Evolutionary conservation across 208 protist genomes (phyloP).

Genomic region (Leishmania martiniquensis): DNA sequence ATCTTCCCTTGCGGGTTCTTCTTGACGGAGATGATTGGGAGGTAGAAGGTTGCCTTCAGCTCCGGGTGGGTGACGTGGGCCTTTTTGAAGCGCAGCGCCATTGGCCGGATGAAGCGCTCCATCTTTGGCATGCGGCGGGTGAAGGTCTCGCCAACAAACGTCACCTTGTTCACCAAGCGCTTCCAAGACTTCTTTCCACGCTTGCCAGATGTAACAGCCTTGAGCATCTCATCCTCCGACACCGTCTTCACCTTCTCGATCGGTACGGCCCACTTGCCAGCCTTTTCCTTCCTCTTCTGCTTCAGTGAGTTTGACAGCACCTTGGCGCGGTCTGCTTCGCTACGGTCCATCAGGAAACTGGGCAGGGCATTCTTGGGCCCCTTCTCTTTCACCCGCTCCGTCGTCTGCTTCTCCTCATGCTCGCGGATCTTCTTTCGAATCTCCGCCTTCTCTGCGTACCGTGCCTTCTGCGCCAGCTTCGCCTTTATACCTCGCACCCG

Average conservation of each 20-base stretch:
- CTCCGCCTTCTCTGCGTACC: constrained; percentile 99
- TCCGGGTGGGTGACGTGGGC: constrained; percentile 99
- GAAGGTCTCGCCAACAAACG: constrained; percentile 99
- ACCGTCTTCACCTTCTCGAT: constrained; percentile 99
- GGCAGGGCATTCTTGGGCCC: constrained; percentile 98
- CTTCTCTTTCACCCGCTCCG: constrained; percentile 94
- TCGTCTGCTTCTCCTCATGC: constrained; percentile 97
- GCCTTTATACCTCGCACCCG: constrained; percentile 98
- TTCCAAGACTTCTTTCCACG: constrained; percentile 99
- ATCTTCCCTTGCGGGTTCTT: constrained; percentile 99
- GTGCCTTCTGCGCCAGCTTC: constrained; percentile 98
- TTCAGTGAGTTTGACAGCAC: constrained; percentile 99
- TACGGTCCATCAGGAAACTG: constrained; percentile 99
- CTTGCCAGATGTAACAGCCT: constrained; percentile 96
- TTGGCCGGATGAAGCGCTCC: constrained; percentile 99
- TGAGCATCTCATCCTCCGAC: constrained; percentile 99
- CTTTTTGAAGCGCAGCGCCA: constrained; percentile 98
- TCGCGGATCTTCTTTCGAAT: constrained; percentile 99
- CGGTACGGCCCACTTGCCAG: constrained; percentile 99
- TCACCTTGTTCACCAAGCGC: constrained; percentile 99
- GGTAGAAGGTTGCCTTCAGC: constrained; percentile 99
- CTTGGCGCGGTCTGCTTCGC: constrained; percentile 96
- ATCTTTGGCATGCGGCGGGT: constrained; percentile 99
- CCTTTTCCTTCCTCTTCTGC: constrained; percentile 99
- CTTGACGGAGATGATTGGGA: constrained; percentile 99